Percentiles rank a stretch among this genome's conserved stretches.
Evolutionary conservation across 163 green algal genomes (phyloP).

Genomic region (Scenedesmus sp.): DNA sequence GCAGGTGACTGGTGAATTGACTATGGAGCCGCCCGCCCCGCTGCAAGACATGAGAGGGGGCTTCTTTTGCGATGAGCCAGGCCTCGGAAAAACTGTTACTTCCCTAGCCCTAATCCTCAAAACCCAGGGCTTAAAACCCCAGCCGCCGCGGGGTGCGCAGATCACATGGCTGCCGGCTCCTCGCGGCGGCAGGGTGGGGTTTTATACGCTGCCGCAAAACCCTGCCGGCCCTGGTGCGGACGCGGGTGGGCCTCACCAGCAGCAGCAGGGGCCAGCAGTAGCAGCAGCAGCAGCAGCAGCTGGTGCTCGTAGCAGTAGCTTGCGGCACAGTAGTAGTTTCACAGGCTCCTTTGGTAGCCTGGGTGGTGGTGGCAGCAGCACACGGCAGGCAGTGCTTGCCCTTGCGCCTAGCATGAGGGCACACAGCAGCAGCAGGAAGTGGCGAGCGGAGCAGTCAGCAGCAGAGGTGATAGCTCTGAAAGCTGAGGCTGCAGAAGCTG

Average conservation of each 20-base stretch:
- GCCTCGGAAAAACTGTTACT: slow-evolving; percentile 96
- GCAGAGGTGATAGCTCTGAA: not conserved
- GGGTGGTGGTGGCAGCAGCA: not conserved
- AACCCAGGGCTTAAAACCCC: slow-evolving; percentile 67
- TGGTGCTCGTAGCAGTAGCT: not conserved
- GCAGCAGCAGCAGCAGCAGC: not conserved
- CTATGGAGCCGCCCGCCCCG: slow-evolving; percentile 43
- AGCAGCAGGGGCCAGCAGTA: slow-evolving; percentile 28
- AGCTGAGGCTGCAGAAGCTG: not conserved
- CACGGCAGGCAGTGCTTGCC: slow-evolving; percentile 11
- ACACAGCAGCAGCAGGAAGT: slow-evolving; percentile 14
- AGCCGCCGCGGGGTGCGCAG: slow-evolving; percentile 46
- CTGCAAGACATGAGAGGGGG: slow-evolving; percentile 76
- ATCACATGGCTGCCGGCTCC: slow-evolving; percentile 25
- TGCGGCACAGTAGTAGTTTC: not conserved
- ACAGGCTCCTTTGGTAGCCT: not conserved
- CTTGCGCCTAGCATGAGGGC: slow-evolving; percentile 4
- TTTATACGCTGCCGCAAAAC: slow-evolving; percentile 46
- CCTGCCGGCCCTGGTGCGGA: not conserved
- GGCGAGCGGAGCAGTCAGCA: not conserved
- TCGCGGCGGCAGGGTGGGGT: slow-evolving; percentile 47
- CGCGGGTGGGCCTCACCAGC: not conserved
- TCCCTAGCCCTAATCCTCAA: slow-evolving; percentile 88
- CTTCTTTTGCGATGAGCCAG: slow-evolving; percentile 94
- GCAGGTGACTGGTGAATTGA: slow-evolving; percentile 56